Evolutionary conservation across 2,329 filamentous ascomycete genomes (phyloP), one percentile per base, ranked within the genome.

Genomic region (Raffaelea deltoideospora): DNA sequence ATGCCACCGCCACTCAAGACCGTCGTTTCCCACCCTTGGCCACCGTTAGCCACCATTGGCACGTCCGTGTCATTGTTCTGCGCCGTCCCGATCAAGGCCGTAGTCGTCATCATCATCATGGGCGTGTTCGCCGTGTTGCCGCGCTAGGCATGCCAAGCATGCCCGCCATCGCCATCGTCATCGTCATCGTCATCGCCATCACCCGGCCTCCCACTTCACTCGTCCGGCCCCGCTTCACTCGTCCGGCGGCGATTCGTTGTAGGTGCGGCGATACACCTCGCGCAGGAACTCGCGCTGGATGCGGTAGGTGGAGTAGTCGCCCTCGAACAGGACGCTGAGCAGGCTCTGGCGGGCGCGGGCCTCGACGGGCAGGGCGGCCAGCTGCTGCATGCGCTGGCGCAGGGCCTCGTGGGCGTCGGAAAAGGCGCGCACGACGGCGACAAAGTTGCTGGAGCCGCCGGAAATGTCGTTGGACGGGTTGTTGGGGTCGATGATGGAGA

Each of bases 401-500:
- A 93, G 57, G 3, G 54, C 53, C 10, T 61, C 49, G 49, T 76
- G 70, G 0, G 82, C 81, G 3, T 74, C 59, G 1, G 69, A 61
- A 53, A 98, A 96, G 11, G 67, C 64, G n/a, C 63, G 53, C 45
- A 83, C 61, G 34, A 95, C 81, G 9, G 70, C 61, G 1, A 56
- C 45, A 8, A 80, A 82, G 45, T 83, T 80, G 32, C 64, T 69
- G 0, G 86, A 90, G 10, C 87, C 87, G 10, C 86, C 86, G 0
- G 90, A 79, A 20, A 98, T 90, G 50, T 98, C 90, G 53, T 96
- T 96, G 20, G 67, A 61, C 0, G 72, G 54, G 40, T 83, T 81
- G 54, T 96, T 94, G 0, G 90, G 90, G 50, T 98, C 90, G 40
- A 94, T 79, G 48, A 98, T 94, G 9, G 79, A 82, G 2, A 98